phyloP scores from a whole-genome alignment of 208 protist species.

The Herpetomonas muscarum region DNA sequence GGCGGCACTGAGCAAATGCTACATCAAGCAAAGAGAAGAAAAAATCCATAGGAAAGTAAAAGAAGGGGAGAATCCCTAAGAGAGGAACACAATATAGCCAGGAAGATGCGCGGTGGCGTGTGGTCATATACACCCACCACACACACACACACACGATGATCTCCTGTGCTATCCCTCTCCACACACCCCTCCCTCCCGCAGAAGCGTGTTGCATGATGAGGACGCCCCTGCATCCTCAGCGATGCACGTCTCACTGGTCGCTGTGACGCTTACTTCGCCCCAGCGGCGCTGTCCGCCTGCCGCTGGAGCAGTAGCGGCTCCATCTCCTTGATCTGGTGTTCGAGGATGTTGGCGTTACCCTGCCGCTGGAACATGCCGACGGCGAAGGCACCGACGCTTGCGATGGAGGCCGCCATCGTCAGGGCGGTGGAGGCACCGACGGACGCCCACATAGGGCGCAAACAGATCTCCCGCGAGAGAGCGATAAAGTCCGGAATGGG shows the following conservation, averaged over 20 bases:
- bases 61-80: no score
- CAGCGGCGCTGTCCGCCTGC: background rate
- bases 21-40: no score
- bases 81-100: no score
- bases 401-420: constrained; percentile 27
- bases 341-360: constrained; percentile 64
- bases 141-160: no score
- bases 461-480: constrained; percentile 24
- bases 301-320: background rate
- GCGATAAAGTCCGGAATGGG: constrained; percentile 21
- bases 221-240: no score
- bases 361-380: constrained; percentile 67
- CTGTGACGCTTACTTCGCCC: constrained; percentile 1
- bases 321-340: constrained; percentile 43
- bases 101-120: no score
- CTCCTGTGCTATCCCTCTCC: no score
- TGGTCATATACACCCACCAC: no score
- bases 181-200: no score
- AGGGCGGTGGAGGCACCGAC: constrained; percentile 17
- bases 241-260: background rate
- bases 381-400: constrained; percentile 30
- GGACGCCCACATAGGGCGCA: constrained; percentile 26
- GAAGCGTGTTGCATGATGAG: no score
- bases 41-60: no score
- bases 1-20: no score